Evolutionary conservation across 73 alveolate genomes (phyloP).

Genomic region (Paramecium tetraurelia): DNA sequence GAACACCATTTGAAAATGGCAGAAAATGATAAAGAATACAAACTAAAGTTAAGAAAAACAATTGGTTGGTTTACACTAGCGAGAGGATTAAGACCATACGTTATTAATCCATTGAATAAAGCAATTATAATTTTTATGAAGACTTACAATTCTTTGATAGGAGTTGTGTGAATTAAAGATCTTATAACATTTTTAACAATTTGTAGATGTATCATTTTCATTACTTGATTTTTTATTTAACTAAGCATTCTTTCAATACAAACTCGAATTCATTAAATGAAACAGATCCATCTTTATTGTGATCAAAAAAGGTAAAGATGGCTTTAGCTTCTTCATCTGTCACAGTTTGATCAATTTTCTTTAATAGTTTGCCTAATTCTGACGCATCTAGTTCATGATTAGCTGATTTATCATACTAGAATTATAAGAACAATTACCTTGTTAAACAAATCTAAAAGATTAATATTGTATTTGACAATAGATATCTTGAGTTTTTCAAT

Average conservation of each 20-base stretch:
- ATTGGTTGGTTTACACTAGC: conserved; percentile 47
- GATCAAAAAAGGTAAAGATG: conserved; percentile 20
- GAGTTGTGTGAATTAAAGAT: not conserved
- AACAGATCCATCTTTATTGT: conserved; percentile 44
- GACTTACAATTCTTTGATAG: not conserved
- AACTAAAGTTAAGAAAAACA: not conserved
- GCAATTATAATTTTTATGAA: not conserved
- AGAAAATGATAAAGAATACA: not conserved
- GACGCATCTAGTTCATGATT: conserved; percentile 30
- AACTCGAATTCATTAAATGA: conserved; percentile 29
- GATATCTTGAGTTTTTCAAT: conserved; percentile 15
- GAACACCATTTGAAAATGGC: conserved; percentile 12
- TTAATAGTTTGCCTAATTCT: not conserved
- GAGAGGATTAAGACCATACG: not conserved
- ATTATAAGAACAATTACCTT: not conserved
- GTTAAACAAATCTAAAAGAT: conserved; percentile 11
- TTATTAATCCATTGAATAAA: not conserved
- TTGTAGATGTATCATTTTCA: not conserved
- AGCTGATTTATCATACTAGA: conserved; percentile 39
- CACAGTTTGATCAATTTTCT: conserved; percentile 11
- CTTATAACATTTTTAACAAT: not conserved
- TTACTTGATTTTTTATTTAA: not conserved
- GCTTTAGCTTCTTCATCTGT: conserved; percentile 31
- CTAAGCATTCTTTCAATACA: conserved; percentile 43
- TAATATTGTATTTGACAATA: conserved; percentile 17